phyloP scores from a whole-genome alignment of 2,329 filamentous ascomycete species.

The Colletotrichum tofieldiae region DNA sequence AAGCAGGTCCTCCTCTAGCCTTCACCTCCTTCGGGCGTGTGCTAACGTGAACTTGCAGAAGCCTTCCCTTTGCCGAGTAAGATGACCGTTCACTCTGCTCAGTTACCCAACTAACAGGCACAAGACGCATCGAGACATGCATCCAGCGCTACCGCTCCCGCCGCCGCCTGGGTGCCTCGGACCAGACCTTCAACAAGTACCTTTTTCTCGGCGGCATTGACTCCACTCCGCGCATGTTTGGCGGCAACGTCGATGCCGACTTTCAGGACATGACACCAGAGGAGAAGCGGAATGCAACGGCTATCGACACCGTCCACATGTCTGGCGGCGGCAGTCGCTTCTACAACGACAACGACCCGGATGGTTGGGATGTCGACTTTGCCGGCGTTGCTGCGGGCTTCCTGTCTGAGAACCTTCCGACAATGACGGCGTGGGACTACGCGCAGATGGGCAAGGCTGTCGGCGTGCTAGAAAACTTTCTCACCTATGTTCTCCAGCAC shows the following conservation, averaged over 20 bases:
- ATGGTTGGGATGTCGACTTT: slow-evolving; percentile 87
- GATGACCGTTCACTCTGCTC: background rate
- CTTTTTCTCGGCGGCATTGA: slow-evolving; percentile 88
- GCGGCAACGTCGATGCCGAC: slow-evolving; percentile 72
- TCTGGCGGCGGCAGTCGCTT: slow-evolving; percentile 62
- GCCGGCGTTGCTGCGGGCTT: slow-evolving; percentile 83
- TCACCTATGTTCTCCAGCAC: slow-evolving; percentile 89
- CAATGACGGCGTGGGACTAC: slow-evolving; percentile 70
- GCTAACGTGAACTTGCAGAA: slow-evolving; percentile 52
- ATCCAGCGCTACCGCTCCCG: slow-evolving; percentile 86
- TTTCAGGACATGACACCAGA: slow-evolving; percentile 69
- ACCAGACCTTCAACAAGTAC: slow-evolving; percentile 83
- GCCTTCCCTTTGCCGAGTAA: slow-evolving; percentile 72
- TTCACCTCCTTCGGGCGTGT: background rate
- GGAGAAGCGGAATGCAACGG: slow-evolving; percentile 75
- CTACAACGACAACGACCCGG: slow-evolving; percentile 64
- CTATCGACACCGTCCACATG: slow-evolving; percentile 72
- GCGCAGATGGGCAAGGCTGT: slow-evolving; percentile 72
- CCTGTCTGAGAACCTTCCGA: slow-evolving; percentile 70
- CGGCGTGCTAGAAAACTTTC: slow-evolving; percentile 85
- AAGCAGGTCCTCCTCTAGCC: slow-evolving; percentile 53
- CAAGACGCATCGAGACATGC: slow-evolving; percentile 85
- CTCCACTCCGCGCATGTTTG: slow-evolving; percentile 69
- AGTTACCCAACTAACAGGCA: slow-evolving; percentile 31
- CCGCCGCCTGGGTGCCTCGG: slow-evolving; percentile 76